Evolutionary conservation across 2,329 filamentous ascomycete genomes (phyloP).

Genomic region (Torrubiella hemipterigena): DNA sequence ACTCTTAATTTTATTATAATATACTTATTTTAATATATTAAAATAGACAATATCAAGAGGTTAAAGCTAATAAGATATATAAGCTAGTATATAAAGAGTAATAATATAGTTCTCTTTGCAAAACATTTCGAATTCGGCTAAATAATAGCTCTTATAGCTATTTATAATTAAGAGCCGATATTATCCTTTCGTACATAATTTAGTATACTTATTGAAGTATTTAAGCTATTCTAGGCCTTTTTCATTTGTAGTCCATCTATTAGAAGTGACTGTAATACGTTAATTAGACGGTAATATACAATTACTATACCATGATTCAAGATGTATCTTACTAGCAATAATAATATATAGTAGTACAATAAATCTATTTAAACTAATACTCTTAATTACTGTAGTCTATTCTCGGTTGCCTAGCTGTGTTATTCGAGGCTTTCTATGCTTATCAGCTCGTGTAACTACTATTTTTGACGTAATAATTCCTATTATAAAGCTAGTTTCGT

Average conservation of each 20-base stretch:
- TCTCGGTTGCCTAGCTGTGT: slow-evolving; percentile 6
- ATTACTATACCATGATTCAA: slow-evolving; percentile 10
- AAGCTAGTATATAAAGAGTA: slow-evolving; percentile 19
- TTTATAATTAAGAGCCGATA: slow-evolving; percentile 24
- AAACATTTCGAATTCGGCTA: slow-evolving; percentile 19
- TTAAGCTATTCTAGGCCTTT: slow-evolving; percentile 20
- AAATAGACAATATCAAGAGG: slow-evolving; percentile 26
- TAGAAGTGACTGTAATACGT: slow-evolving; percentile 16
- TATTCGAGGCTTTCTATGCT: slow-evolving; percentile 2
- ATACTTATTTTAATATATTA: slow-evolving; percentile 19
- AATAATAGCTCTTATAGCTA: slow-evolving; percentile 21
- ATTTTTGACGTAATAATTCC: slow-evolving; percentile 2
- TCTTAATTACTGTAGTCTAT: slow-evolving; percentile 7
- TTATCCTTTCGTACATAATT: slow-evolving; percentile 10
- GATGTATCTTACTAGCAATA: slow-evolving; percentile 6
- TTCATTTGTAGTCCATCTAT: slow-evolving; percentile 21
- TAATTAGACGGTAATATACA: slow-evolving; percentile 13
- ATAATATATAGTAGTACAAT: slow-evolving; percentile 6
- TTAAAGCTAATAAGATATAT: slow-evolving; percentile 24
- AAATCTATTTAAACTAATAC: slow-evolving; percentile 3
- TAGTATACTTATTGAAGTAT: slow-evolving; percentile 21
- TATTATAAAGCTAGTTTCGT: slow-evolving; percentile 6
- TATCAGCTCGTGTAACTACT: slow-evolving; percentile 1
- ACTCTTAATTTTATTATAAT: slow-evolving; percentile 15
- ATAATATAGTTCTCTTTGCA: slow-evolving; percentile 24